Evolutionary conservation across 192 early-diverging fungal genomes (phyloP).

Genomic region (Backusella luteola): DNA sequence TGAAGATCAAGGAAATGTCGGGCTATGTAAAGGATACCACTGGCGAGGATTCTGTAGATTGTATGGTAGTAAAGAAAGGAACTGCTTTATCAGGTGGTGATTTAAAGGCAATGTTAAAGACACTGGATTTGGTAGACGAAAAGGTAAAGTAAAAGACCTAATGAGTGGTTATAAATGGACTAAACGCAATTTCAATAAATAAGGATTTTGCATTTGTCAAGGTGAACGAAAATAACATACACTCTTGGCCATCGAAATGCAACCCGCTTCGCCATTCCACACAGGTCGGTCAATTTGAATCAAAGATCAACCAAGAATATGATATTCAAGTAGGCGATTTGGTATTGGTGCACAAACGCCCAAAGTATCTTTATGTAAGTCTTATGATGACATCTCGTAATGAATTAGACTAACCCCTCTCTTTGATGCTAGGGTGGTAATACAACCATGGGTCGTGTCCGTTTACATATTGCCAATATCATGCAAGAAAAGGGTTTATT

Average conservation of each 20-base stretch:
- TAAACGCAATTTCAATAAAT: background rate
- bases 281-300: constrained; percentile 3
- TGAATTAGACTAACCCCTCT: background rate
- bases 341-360: constrained; percentile 54
- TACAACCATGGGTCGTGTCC: constrained; percentile 60
- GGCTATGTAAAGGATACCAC: constrained; percentile 28
- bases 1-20: constrained; percentile 54
- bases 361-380: constrained; percentile 43
- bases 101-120: constrained; percentile 18
- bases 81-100: constrained; percentile 36
- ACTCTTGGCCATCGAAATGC: constrained; percentile 39
- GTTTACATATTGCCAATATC: constrained; percentile 49
- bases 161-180: background rate
- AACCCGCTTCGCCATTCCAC: constrained; percentile 23
- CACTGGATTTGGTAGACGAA: constrained; percentile 1
- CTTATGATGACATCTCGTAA: background rate
- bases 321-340: constrained; percentile 54
- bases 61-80: constrained; percentile 49
- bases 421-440: constrained; percentile 36
- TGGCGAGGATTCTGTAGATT: constrained; percentile 42
- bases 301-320: constrained; percentile 21
- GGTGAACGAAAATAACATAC: constrained; percentile 45
- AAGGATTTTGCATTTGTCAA: constrained; percentile 44
- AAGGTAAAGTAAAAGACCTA: background rate
- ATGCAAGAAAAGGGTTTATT: constrained; percentile 54